Evolutionary conservation across 805 yeast species (phyloP), one percentile per base, ranked within the genome.

Genomic region (Candida easanensis): DNA sequence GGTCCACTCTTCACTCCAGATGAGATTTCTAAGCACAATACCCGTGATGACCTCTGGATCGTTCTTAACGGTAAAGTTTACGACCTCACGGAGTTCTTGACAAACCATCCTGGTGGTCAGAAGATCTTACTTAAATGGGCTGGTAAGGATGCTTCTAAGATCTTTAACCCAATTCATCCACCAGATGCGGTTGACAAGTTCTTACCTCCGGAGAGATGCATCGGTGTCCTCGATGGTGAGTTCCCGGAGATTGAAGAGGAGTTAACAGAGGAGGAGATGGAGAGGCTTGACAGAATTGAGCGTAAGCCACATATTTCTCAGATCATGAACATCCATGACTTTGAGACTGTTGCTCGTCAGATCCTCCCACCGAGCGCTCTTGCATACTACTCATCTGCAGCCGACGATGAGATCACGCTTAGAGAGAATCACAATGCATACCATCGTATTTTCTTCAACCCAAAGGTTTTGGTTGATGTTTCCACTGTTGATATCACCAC

Each of bases 401-500:
- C 96, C 15, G 97, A 91, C 64, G 98, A 91, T 63, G 98, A 91
- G 67, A 78, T 91, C 53, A 77, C 96, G 2, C 61, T 86, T 57
- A 76, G 98, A 53, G 97, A 90, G 58, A 91, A 91, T 67, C 97
- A 89, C 62, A 74, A 80, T 40, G 95, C 96, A 4, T 91, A 79
- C 67, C 96, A 88, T 58, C 71, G 96, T 23, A 78, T 90, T 40
- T 89, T 85, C 68, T 91, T 91, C 72, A 81, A 84, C 52, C 98
- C 98, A 13, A 72, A 79, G 43, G 74, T 91, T 14, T 69, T 90
- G 42, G 88, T 89, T 14, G 88, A 91, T 64, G 97, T 91, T 14
- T 64, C 74, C n/a, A 63, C 75, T 23, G 76, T 90, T 35, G 95
- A 88, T 58, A 62, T 80, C 25, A 63, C 82, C 10, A 83, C 95